Conservation (phyloP, 805 yeast species). For the Sugiyamaella marilandica region DNA sequence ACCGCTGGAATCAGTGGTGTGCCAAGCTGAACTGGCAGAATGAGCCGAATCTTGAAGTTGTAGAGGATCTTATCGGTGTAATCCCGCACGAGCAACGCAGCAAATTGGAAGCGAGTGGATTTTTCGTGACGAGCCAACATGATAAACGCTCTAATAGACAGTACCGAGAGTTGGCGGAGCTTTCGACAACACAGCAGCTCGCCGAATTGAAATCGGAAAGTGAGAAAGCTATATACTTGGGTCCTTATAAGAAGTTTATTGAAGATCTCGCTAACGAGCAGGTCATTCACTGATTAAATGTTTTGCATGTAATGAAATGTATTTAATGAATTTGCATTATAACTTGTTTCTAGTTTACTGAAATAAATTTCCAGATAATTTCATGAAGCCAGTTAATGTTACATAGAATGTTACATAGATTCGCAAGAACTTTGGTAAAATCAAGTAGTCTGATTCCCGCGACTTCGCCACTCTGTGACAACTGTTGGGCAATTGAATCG, state of each 20-base stretch:
- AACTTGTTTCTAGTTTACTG: no score
- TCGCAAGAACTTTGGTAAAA: no score
- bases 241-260: conserved; percentile 10
- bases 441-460: no score
- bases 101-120: neutral
- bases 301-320: neutral
- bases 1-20: neutral
- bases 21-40: neutral
- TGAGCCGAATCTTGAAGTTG: neutral
- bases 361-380: no score
- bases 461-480: no score
- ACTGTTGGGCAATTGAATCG: no score
- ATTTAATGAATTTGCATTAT: neutral
- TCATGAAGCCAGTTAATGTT: no score
- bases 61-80: neutral
- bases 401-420: no score
- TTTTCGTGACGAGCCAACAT: neutral
- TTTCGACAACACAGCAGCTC: no score
- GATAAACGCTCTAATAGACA: neutral
- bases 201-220: neutral
- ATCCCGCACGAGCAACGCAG: neutral
- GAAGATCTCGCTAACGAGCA: conserved; percentile 1
- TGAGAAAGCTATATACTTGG: neutral
- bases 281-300: neutral
- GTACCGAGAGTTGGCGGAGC: neutral